Percentiles rank a stretch among this genome's conserved stretches.
These are phyloP conservation scores for Gossypium gossypioides DNA, from an alignment of 441 rosid genomes.

Conservation along the genomic window DNA sequence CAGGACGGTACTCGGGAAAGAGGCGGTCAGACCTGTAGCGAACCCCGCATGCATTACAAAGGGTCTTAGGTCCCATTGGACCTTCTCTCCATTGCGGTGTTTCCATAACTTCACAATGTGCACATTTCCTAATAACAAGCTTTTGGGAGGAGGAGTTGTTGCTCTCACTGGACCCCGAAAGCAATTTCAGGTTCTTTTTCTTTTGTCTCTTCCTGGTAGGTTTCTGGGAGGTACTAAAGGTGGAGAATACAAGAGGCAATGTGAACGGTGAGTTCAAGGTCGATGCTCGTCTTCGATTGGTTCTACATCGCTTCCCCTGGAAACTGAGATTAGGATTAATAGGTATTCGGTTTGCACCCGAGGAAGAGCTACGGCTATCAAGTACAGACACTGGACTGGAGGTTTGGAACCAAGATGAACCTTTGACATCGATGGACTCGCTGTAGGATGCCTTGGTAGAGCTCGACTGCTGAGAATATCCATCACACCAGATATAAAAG, in stretches of 20 bases:
- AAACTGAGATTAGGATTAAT: slow-evolving; percentile 25
- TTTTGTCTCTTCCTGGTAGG: slow-evolving; percentile 37
- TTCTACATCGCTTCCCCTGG: slow-evolving; percentile 63
- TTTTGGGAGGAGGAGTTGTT: slow-evolving; percentile 16
- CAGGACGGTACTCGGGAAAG: too few relatives aligned
- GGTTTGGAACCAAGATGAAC: slow-evolving; percentile 33
- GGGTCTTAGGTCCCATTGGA: slow-evolving; percentile 20
- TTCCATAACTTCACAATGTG: slow-evolving; percentile 65
- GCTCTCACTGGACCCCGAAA: slow-evolving; percentile 26
- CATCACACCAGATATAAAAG: slow-evolving; percentile 18
- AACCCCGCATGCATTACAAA: too few relatives aligned
- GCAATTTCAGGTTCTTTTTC: slow-evolving; percentile 24
- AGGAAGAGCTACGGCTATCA: slow-evolving; percentile 53
- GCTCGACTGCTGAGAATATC: slow-evolving; percentile 24
- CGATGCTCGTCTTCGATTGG: slow-evolving; percentile 53
- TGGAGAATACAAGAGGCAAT: slow-evolving; percentile 19
- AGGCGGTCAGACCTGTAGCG: too few relatives aligned
- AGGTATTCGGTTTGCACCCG: slow-evolving; percentile 33
- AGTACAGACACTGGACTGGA: slow-evolving; percentile 74
- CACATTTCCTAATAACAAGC: slow-evolving; percentile 41
- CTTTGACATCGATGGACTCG: slow-evolving; percentile 33
- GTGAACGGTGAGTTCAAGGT: slow-evolving; percentile 17
- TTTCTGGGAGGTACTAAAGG: slow-evolving; percentile 22
- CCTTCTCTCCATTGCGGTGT: slow-evolving; percentile 98
- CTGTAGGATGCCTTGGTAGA: slow-evolving; percentile 31